phyloP scores from a whole-genome alignment of 306 rosid species.

The Astragalus glycyphyllos region DNA sequence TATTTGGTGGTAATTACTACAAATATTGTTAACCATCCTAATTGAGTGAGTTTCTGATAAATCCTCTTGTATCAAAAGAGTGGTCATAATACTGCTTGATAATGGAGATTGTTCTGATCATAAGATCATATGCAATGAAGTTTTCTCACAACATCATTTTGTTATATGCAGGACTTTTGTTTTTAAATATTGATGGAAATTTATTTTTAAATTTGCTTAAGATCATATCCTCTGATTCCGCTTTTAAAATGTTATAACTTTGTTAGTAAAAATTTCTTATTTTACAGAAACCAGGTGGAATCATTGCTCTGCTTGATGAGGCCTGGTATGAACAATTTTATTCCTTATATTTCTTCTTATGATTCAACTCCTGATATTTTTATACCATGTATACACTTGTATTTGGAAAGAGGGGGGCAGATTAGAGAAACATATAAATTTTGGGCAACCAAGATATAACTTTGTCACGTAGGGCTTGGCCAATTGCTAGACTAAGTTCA shows the following conservation, averaged over 20 bases:
- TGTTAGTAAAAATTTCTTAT: constrained; percentile 29
- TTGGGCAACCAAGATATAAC: constrained; percentile 28
- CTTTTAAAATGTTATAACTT: constrained; percentile 34
- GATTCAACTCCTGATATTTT: not conserved
- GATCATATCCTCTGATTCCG: constrained; percentile 8
- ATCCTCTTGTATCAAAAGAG: not conserved
- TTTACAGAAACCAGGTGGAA: constrained; percentile 93
- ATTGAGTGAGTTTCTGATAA: not conserved
- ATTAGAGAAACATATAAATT: constrained; percentile 26
- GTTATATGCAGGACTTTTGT: constrained; percentile 23
- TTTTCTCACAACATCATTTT: constrained; percentile 23
- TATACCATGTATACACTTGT: constrained; percentile 23
- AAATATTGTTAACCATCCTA: not conserved
- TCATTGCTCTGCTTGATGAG: constrained; percentile 90
- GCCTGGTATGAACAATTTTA: constrained; percentile 77
- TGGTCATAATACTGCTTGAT: not conserved
- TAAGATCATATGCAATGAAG: not conserved
- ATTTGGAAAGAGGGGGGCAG: constrained; percentile 27
- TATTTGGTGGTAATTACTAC: not conserved
- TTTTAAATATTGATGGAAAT: constrained; percentile 36
- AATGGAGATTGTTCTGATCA: not conserved
- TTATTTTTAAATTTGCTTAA: constrained; percentile 24
- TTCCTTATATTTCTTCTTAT: not conserved
- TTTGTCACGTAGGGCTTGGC: constrained; percentile 26
- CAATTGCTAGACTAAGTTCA: constrained; percentile 33